Conservation (phyloP, 192 early-diverging fungal species). For the Mortierella hygrophila region DNA sequence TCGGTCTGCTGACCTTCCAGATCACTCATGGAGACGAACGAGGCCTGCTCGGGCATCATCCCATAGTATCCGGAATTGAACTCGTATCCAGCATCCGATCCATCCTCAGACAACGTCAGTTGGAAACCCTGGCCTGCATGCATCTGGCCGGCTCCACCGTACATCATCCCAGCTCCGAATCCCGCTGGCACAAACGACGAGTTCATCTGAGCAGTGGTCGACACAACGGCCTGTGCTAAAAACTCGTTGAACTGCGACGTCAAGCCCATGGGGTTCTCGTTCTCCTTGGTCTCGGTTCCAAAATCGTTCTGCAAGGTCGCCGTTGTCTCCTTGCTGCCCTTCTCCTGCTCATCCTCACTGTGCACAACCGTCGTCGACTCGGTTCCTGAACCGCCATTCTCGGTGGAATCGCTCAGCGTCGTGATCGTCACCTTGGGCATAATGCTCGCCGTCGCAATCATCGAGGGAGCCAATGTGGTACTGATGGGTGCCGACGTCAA, state of each 20-base stretch:
- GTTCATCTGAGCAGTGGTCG: conserved; percentile 32
- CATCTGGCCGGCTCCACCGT: conserved; percentile 10
- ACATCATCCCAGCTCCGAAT: conserved; percentile 36
- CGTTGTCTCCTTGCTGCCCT: conserved; percentile 10
- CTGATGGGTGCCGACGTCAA: conserved; percentile 14
- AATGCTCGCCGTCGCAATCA: conserved; percentile 46
- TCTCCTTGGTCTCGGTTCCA: conserved; percentile 9
- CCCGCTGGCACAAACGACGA: conserved; percentile 24
- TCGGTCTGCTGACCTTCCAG: conserved; percentile 55
- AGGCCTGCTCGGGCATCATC: conserved; percentile 57
- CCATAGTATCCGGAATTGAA: conserved; percentile 51
- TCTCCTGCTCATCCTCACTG: conserved; percentile 30
- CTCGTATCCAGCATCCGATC: conserved; percentile 35
- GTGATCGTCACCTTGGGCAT: conserved; percentile 57
- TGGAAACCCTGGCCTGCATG: conserved; percentile 33
- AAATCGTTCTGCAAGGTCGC: conserved; percentile 3
- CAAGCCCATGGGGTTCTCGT: conserved; percentile 47
- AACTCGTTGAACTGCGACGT: conserved; percentile 56
- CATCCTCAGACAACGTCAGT: conserved; percentile 31
- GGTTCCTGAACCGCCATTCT: conserved; percentile 15
- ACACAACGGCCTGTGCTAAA: conserved; percentile 49
- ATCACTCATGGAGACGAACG: conserved; percentile 58
- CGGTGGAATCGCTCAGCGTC: conserved; percentile 39
- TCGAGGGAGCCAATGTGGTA: conserved; percentile 40
- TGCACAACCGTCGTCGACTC: conserved; percentile 50